Conservation (phyloP, 768 basidiomycete species). For the Epithele typhae region DNA sequence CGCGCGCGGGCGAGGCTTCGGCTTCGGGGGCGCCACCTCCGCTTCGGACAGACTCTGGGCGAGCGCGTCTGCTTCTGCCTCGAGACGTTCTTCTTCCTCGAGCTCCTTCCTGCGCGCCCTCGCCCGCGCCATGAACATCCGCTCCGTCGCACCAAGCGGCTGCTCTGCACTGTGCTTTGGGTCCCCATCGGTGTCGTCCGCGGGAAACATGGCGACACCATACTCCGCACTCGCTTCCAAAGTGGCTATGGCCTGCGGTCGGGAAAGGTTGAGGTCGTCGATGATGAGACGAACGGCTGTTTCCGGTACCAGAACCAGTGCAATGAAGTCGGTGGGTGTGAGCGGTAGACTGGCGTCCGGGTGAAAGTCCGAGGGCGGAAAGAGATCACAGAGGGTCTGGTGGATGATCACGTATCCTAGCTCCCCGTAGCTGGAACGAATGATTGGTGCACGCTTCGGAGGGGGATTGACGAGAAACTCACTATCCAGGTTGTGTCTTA, state of each 20-base stretch:
- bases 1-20: neutral
- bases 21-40: neutral
- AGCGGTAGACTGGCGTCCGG: conserved; percentile 58
- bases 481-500: conserved; percentile 89
- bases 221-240: conserved; percentile 76
- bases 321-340: conserved; percentile 70
- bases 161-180: neutral
- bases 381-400: conserved; percentile 70
- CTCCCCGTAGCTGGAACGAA: conserved; percentile 69
- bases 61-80: conserved; percentile 5
- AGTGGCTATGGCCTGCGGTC: conserved; percentile 49
- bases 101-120: conserved; percentile 36
- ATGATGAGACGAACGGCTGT: conserved; percentile 77
- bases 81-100: conserved; percentile 33
- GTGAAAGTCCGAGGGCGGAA: conserved; percentile 58
- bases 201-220: conserved; percentile 84
- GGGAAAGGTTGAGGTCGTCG: conserved; percentile 56
- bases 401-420: conserved; percentile 78
- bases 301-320: conserved; percentile 88
- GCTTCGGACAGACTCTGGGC: neutral
- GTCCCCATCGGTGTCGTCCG: conserved; percentile 35
- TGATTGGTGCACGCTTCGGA: neutral
- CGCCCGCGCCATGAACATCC: conserved; percentile 42
- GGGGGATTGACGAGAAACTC: conserved; percentile 29
- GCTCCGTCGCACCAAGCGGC: conserved; percentile 34